Conservation (phyloP, 257 asterid genomes). For the Handroanthus guayacan region DNA sequence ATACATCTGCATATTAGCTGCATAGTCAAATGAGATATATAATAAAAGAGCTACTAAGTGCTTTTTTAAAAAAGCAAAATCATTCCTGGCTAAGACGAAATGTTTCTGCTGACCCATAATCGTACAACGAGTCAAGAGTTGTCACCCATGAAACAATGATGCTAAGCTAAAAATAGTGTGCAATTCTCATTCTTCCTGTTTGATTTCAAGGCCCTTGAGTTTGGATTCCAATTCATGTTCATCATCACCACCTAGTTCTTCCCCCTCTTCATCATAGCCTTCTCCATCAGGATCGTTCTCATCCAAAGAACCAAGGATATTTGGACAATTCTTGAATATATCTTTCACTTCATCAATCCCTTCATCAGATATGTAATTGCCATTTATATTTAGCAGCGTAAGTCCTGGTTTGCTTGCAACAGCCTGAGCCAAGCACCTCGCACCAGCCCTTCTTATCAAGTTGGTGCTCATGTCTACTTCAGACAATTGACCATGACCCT, state of each 20-base stretch:
- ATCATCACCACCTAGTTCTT: constrained; percentile 49
- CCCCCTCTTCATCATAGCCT: constrained; percentile 75
- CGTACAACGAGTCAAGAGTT: constrained; percentile 32
- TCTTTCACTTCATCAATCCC: constrained; percentile 90
- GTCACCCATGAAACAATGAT: constrained; percentile 15
- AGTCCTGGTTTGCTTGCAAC: constrained; percentile 69
- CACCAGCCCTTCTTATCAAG: constrained; percentile 87
- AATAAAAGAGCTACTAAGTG: constrained; percentile 21
- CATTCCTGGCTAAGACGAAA: constrained; percentile 33
- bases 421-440: constrained; percentile 85
- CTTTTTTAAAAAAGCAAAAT: neutral
- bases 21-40: constrained; percentile 18
- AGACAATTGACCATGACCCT: constrained; percentile 74
- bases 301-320: constrained; percentile 79
- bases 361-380: constrained; percentile 90
- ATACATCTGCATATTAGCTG: constrained; percentile 18
- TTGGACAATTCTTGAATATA: constrained; percentile 66
- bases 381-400: constrained; percentile 72
- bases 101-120: constrained; percentile 27
- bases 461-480: constrained; percentile 84
- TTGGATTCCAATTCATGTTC: constrained; percentile 73
- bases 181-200: constrained; percentile 59
- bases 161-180: constrained; percentile 22
- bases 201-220: constrained; percentile 84
- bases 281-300: constrained; percentile 98